These are phyloP conservation scores for Phialemonium atrogriseum DNA, from an alignment of 2,329 filamentous ascomycete genomes.

Conservation along the genomic window DNA sequence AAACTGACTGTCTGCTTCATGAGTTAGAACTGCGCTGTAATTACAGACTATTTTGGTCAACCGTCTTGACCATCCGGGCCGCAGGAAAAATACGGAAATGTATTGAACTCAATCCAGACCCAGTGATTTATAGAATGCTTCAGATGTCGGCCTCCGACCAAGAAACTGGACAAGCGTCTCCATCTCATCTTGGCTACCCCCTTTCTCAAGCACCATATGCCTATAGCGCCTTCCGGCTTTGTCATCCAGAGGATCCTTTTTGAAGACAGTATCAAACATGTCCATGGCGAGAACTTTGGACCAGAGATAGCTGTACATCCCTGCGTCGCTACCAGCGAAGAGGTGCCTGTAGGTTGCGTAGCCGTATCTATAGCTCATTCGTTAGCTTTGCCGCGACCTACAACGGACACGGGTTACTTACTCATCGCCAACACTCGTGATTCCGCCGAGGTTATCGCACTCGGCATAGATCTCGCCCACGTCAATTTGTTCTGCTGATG, in stretches of 20 bases:
- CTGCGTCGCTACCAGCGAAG: constrained; percentile 70
- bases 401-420: constrained; percentile 23
- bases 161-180: constrained; percentile 63
- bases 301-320: constrained; percentile 62
- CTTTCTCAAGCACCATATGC: constrained; percentile 63
- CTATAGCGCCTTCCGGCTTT: constrained; percentile 63
- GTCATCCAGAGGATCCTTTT: constrained; percentile 64
- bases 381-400: no score
- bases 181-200: constrained; percentile 68
- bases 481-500: not conserved
- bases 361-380: constrained; percentile 64
- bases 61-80: no score
- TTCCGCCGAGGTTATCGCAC: not conserved
- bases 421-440: constrained; percentile 21
- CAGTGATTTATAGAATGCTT: constrained; percentile 49
- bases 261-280: constrained; percentile 72
- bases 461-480: not conserved
- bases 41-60: no score
- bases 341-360: constrained; percentile 69
- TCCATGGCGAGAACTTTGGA: constrained; percentile 71
- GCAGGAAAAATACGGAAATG: not conserved
- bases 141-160: constrained; percentile 59
- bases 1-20: no score
- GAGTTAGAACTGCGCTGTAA: no score
- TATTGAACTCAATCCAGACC: not conserved